These are phyloP conservation scores for Nigrospora oryzae DNA, from an alignment of 2,329 filamentous ascomycete species.

Conservation along the genomic window DNA sequence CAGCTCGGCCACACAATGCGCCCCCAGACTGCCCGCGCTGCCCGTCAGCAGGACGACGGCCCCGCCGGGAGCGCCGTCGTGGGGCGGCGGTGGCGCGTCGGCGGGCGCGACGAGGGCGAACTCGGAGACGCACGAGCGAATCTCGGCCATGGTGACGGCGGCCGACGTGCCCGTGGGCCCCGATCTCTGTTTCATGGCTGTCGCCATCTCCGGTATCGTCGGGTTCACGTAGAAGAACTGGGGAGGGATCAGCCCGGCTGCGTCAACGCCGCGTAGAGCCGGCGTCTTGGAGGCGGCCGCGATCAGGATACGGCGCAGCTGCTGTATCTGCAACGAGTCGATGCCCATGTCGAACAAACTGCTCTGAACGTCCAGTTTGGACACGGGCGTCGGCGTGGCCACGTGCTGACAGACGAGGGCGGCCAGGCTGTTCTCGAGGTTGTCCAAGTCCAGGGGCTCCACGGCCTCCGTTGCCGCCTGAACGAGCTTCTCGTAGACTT, in stretches of 20 bases:
- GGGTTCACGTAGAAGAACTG: not conserved
- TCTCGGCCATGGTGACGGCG: not conserved
- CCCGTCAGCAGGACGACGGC: constrained; percentile 11
- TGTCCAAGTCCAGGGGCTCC: constrained; percentile 5
- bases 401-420: not conserved
- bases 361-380: not conserved
- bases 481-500: not conserved
- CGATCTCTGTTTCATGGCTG: not conserved
- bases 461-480: constrained; percentile 6
- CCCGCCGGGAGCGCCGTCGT: not conserved
- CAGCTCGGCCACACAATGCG: constrained; percentile 7
- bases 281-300: constrained; percentile 3
- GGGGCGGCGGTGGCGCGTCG: not conserved
- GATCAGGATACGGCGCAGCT: constrained; percentile 6
- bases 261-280: not conserved
- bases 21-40: constrained; percentile 10
- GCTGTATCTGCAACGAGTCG: constrained; percentile 11
- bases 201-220: not conserved
- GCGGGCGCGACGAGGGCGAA: not conserved
- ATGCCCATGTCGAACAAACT: constrained; percentile 2
- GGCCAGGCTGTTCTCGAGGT: not conserved
- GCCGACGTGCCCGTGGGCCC: too few species aligned
- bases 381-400: not conserved
- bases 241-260: not conserved
- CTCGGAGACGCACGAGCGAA: not conserved